phyloP scores from a whole-genome alignment of 352 stramenopile species.

The Phytophthora pinifolia region DNA sequence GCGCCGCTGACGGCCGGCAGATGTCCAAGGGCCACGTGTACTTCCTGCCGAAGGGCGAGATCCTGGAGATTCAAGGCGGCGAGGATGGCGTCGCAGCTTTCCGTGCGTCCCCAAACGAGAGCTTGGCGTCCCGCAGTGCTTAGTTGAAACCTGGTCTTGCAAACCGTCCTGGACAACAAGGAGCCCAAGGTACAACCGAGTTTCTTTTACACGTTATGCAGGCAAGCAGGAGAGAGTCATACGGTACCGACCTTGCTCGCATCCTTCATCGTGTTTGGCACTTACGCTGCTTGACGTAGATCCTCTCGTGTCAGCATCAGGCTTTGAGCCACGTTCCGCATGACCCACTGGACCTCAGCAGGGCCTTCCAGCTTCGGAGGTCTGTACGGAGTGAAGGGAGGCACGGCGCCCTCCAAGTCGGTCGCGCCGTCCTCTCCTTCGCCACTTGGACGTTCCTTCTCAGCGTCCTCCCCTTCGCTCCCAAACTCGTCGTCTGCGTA shows the following conservation, averaged over 20 bases:
- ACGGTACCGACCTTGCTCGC: conserved; percentile 19
- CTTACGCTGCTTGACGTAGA: conserved; percentile 19
- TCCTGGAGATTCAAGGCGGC: conserved; percentile 39
- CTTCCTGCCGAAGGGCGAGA: conserved; percentile 49
- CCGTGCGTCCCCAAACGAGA: conserved; percentile 60
- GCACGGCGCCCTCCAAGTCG: conserved; percentile 9
- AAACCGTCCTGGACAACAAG: conserved; percentile 4
- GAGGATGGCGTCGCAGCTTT: conserved; percentile 41
- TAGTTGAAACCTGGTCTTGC: conserved; percentile 19
- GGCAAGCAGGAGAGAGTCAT: conserved; percentile 18
- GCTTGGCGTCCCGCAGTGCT: conserved; percentile 24
- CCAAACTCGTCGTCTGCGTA: conserved; percentile 72
- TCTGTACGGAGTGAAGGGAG: too few relatives aligned
- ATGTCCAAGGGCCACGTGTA: conserved; percentile 52
- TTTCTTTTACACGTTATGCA: conserved; percentile 34
- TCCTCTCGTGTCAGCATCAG: conserved; percentile 60
- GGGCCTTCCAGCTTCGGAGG: conserved; percentile 39
- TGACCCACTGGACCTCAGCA: conserved; percentile 73
- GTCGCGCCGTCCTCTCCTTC: conserved; percentile 8
- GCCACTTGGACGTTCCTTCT: conserved; percentile 1
- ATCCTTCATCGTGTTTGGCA: not conserved
- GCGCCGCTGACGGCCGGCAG: conserved; percentile 15
- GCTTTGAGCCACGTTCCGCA: conserved; percentile 70
- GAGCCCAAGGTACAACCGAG: conserved; percentile 16
- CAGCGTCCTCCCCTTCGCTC: conserved; percentile 34